phyloP scores from a whole-genome alignment of 73 alveolate genomes.

The Paraurostyla sp. region DNA sequence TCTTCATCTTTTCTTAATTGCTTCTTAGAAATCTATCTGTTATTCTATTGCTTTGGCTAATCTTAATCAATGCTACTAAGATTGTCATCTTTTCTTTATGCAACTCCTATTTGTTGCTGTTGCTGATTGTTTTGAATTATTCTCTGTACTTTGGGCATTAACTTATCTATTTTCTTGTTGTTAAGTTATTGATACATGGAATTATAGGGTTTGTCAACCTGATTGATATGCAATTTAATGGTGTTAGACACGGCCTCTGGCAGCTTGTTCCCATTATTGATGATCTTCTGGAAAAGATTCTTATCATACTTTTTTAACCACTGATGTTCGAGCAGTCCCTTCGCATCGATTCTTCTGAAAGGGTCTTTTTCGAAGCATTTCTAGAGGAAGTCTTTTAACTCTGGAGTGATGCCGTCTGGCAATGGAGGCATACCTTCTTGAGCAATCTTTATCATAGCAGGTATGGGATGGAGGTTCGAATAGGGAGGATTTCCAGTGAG shows the following conservation, averaged over 20 bases:
- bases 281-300: constrained; percentile 49
- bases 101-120: not conserved
- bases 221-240: constrained; percentile 69
- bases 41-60: too few relatives aligned
- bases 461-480: constrained; percentile 86
- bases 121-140: too few relatives aligned
- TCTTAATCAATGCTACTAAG: too few relatives aligned
- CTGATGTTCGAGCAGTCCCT: constrained; percentile 88
- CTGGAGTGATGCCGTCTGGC: constrained; percentile 91
- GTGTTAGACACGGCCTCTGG: constrained; percentile 81
- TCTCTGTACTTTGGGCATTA: not conserved
- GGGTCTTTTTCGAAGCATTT: constrained; percentile 97
- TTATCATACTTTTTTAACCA: constrained; percentile 83
- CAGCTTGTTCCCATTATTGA: constrained; percentile 42
- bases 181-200: not conserved
- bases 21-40: too few relatives aligned
- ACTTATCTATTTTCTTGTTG: not conserved
- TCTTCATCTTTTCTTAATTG: constrained; percentile 30
- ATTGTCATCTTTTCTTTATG: not conserved
- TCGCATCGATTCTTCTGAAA: constrained; percentile 90
- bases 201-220: constrained; percentile 9
- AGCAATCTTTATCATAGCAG: constrained; percentile 92
- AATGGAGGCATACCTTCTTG: constrained; percentile 95
- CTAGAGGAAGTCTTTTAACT: constrained; percentile 89
- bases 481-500: constrained; percentile 97